Conservation (phyloP, 2,329 filamentous ascomycete genomes). For the Microascus cirrosus region DNA sequence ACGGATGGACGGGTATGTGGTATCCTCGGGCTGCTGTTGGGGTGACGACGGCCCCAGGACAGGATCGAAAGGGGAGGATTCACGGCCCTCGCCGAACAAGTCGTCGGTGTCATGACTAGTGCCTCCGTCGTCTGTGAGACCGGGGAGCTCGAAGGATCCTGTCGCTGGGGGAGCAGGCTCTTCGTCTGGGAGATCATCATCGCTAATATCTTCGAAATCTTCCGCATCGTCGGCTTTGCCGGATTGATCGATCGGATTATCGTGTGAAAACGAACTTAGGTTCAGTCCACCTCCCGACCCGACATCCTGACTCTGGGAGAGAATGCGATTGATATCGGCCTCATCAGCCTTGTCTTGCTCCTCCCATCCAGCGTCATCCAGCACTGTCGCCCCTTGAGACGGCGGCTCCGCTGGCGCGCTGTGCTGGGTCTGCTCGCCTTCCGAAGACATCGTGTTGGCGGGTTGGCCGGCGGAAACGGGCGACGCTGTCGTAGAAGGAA, state of each 20-base stretch:
- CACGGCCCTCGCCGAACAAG: constrained; percentile 53
- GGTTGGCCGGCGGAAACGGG: not conserved
- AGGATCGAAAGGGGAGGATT: constrained; percentile 33
- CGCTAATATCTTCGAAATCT: constrained; percentile 83
- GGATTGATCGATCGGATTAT: constrained; percentile 44
- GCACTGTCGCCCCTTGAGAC: not conserved
- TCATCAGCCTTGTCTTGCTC: constrained; percentile 37
- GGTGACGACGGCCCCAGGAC: constrained; percentile 32
- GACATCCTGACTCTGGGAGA: constrained; percentile 29
- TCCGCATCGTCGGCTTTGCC: constrained; percentile 89
- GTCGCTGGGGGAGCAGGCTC: constrained; percentile 38
- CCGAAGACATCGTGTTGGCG: constrained; percentile 1
- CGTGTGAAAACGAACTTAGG: constrained; percentile 17
- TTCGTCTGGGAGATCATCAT: constrained; percentile 82
- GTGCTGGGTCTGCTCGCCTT: not conserved
- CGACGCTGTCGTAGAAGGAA: not conserved
- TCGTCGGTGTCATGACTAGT: constrained; percentile 53
- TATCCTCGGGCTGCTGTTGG: not conserved
- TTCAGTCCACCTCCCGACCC: constrained; percentile 23
- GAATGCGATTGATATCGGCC: constrained; percentile 29
- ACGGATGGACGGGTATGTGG: constrained; percentile 4
- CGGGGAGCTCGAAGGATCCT: constrained; percentile 34
- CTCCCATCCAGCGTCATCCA: not conserved
- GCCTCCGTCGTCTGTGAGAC: constrained; percentile 47
- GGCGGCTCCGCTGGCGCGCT: not conserved